Conservation (phyloP, 73 alveolate genomes). For the Blepharisma stoltei region DNA sequence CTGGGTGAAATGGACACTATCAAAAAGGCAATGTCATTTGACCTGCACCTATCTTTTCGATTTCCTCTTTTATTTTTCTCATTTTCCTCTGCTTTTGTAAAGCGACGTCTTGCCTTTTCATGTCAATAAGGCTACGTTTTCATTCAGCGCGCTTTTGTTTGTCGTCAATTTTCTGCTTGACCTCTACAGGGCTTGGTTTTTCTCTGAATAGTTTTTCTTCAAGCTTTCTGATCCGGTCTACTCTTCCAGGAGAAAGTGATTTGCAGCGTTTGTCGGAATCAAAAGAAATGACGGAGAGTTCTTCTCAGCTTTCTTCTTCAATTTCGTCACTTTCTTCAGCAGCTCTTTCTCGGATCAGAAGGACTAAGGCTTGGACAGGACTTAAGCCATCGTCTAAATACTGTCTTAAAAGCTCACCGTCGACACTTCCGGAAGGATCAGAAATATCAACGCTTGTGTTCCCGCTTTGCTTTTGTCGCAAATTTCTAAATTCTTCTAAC, state of each 20-base stretch:
- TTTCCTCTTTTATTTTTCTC: not conserved
- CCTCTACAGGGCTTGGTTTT: not conserved
- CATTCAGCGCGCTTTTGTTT: slow-evolving; percentile 4
- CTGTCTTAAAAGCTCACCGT: slow-evolving; percentile 13
- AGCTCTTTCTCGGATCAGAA: slow-evolving; percentile 15
- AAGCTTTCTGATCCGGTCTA: not conserved
- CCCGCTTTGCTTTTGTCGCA: not conserved
- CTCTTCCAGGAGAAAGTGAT: not conserved
- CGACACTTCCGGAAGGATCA: slow-evolving; percentile 20
- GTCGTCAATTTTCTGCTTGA: not conserved
- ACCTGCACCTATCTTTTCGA: no score
- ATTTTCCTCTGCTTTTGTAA: slow-evolving; percentile 10
- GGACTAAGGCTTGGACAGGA: not conserved
- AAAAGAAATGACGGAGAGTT: not conserved
- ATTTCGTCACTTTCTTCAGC: slow-evolving; percentile 8
- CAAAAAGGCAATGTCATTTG: no score
- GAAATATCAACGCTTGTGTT: slow-evolving; percentile 5
- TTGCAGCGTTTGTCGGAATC: not conserved
- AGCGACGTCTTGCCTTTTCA: slow-evolving; percentile 11
- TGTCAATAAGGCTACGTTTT: not conserved
- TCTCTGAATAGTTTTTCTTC: not conserved
- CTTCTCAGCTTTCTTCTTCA: not conserved
- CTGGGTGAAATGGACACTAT: no score
- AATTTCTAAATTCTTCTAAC: not conserved
- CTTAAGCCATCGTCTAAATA: slow-evolving; percentile 2